Base-by-base conservation (phyloP, 129 eudicot species). In the Helichrysum umbraculigerum region DNA sequence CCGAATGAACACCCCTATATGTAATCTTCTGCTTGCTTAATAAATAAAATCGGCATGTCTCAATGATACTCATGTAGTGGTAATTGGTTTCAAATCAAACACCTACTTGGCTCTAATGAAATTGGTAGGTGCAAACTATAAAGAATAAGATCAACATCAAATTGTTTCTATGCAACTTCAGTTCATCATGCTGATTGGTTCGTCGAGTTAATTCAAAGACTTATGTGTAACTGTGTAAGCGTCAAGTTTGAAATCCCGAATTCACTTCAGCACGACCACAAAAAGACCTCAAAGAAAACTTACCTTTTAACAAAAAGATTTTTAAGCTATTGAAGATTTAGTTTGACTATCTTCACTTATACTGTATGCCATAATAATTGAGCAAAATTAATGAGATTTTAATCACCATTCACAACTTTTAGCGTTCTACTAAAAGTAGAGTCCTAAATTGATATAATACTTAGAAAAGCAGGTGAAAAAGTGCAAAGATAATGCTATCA, bases 31-130 rank as follows among this genome's bases (percentile, higher is more conserved):
- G 79, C 64, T 80, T 73, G 66, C 66, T 21, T 25, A 25, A 59
- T 10, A 42, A 10, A 64, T 25, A 74, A 66, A 30, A 54, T 67
- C 71, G 41, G 64, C 73, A 73, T 80, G 79, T 66, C 41, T 52
- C 19, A 44, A 54, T 73, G 79, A 56, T 25, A 19, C 47, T 70
- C 62, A 78, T 60, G 71, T 20, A 9, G 15, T 66, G 75, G 41
- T 56, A 71, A 1, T 19, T 73, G 4, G 39, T 79, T 61, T 41
- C 78, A 50, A 72, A 79, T 35, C 34, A 50, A 34, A 33, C 68
- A 63, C 58, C 63, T 42, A 39, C 16, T 32, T 30, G 19, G 29
- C 39, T 47, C 32, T 60, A 65, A 22, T 25, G 51, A 65, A 66
- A 65, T 16, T 60, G 66, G 32, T 50, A 79, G 37, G 70, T 44